Conservation (phyloP, 345 rosid genomes). For the Ricinus communis region DNA sequence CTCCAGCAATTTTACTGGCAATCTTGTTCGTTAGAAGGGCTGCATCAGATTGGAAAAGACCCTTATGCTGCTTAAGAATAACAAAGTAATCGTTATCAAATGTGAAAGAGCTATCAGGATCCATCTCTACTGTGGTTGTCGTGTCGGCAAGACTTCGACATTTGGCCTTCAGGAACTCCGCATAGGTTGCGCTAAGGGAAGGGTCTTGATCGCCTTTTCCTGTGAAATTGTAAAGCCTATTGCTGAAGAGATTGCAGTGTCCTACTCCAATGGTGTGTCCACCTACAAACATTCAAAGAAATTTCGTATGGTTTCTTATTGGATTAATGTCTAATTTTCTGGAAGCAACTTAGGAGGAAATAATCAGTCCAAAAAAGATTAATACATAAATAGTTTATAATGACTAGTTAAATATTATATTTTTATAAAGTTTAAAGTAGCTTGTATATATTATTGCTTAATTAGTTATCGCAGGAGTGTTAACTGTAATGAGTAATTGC, state of each 20-base stretch:
- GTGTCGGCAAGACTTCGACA: slow-evolving; percentile 36
- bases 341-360: too few species aligned
- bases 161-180: slow-evolving; percentile 38
- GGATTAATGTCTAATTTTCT: too few species aligned
- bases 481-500: too few species aligned
- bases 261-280: slow-evolving; percentile 63
- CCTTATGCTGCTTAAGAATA: slow-evolving; percentile 39
- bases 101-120: slow-evolving; percentile 39
- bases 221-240: slow-evolving; percentile 70
- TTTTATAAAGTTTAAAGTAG: too few species aligned
- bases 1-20: slow-evolving; percentile 5
- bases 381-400: too few species aligned
- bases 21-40: slow-evolving; percentile 43
- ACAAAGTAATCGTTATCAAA: slow-evolving; percentile 55
- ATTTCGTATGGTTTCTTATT: too few species aligned
- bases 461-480: too few species aligned
- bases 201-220: slow-evolving; percentile 65
- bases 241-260: slow-evolving; percentile 49
- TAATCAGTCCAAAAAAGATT: too few species aligned
- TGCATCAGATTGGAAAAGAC: slow-evolving; percentile 62
- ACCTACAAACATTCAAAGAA: too few species aligned
- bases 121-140: slow-evolving; percentile 49
- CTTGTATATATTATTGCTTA: too few species aligned
- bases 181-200: slow-evolving; percentile 41
- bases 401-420: too few species aligned